These are phyloP conservation scores for Zygoascus flipseniorum DNA, from an alignment of 805 yeast genomes.

Conservation along the genomic window DNA sequence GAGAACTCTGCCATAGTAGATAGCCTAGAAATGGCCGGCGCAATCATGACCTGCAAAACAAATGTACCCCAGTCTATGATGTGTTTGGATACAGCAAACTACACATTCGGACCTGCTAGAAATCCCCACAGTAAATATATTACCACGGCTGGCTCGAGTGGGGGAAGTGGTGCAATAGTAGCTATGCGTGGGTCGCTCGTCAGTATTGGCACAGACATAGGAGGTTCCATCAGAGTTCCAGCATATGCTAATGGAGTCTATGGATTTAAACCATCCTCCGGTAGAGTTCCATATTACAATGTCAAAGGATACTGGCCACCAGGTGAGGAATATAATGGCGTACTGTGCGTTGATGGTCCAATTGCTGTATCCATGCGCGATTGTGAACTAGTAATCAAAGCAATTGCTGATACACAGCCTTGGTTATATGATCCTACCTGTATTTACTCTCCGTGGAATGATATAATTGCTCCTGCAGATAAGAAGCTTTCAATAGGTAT, in stretches of 20 bases:
- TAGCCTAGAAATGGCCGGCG: slow-evolving; percentile 38
- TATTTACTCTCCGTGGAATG: slow-evolving; percentile 43
- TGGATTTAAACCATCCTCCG: slow-evolving; percentile 41
- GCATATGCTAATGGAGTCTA: slow-evolving; percentile 37
- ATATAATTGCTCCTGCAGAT: slow-evolving; percentile 23
- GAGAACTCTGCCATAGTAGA: slow-evolving; percentile 32
- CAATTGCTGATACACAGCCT: slow-evolving; percentile 12
- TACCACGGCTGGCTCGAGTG: slow-evolving; percentile 46
- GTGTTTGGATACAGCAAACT: slow-evolving; percentile 39
- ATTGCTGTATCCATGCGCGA: slow-evolving; percentile 56
- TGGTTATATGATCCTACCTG: slow-evolving; percentile 11
- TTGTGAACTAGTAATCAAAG: slow-evolving; percentile 57
- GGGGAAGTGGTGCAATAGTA: slow-evolving; percentile 43
- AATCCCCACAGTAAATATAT: slow-evolving; percentile 29
- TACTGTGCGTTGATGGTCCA: slow-evolving; percentile 55
- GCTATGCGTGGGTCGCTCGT: slow-evolving; percentile 38
- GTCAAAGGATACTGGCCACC: slow-evolving; percentile 21
- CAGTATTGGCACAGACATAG: slow-evolving; percentile 48
- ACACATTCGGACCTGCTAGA: slow-evolving; percentile 37
- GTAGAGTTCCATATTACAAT: slow-evolving; percentile 29
- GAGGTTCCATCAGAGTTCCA: slow-evolving; percentile 47
- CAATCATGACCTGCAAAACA: slow-evolving; percentile 47
- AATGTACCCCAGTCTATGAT: slow-evolving; percentile 44
- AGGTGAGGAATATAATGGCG: slow-evolving; percentile 28
- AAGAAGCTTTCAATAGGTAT: slow-evolving; percentile 30